phyloP scores from a whole-genome alignment of 768 basidiomycete genomes.

The Lactarius vividus region DNA sequence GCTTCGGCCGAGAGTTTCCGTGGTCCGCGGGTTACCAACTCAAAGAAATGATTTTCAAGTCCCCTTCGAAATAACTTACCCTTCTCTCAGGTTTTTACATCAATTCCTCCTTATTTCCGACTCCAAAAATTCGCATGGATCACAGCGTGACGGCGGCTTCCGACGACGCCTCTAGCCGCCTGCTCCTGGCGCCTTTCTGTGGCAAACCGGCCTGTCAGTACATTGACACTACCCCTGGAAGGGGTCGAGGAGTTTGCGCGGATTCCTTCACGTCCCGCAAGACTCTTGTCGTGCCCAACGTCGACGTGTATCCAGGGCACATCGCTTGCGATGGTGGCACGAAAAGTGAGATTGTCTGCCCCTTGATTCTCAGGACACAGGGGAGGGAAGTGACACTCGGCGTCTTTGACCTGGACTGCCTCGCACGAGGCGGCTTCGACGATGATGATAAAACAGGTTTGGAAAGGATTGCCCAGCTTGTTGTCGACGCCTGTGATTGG shows the following conservation, averaged over 20 bases:
- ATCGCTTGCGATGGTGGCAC: constrained; percentile 93
- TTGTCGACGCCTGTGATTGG: constrained; percentile 33
- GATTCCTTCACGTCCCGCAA: constrained; percentile 59
- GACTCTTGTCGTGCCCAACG: constrained; percentile 71
- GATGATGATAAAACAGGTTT: constrained; percentile 44
- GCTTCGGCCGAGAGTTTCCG: constrained; percentile 8
- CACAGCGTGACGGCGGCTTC: background rate
- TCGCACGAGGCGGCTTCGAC: constrained; percentile 40
- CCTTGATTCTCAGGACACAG: constrained; percentile 48
- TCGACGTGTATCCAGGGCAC: constrained; percentile 83
- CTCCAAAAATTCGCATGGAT: constrained; percentile 34
- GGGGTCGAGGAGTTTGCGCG: constrained; percentile 79
- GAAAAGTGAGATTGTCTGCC: constrained; percentile 86
- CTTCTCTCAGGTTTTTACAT: constrained; percentile 78
- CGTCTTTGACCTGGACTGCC: constrained; percentile 47
- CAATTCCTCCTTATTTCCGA: constrained; percentile 59
- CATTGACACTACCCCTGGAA: constrained; percentile 56
- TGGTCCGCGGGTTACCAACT: constrained; percentile 26
- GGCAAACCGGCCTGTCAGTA: constrained; percentile 91
- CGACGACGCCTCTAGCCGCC: constrained; percentile 28
- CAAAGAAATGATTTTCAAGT: constrained; percentile 32
- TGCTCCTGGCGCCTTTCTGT: constrained; percentile 82
- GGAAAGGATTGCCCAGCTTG: constrained; percentile 38
- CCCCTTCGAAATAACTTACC: constrained; percentile 23
- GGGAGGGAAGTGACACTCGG: constrained; percentile 38